phyloP scores from a whole-genome alignment of 2,329 filamentous ascomycete species.

The Cadophora luteo-olivacea region DNA sequence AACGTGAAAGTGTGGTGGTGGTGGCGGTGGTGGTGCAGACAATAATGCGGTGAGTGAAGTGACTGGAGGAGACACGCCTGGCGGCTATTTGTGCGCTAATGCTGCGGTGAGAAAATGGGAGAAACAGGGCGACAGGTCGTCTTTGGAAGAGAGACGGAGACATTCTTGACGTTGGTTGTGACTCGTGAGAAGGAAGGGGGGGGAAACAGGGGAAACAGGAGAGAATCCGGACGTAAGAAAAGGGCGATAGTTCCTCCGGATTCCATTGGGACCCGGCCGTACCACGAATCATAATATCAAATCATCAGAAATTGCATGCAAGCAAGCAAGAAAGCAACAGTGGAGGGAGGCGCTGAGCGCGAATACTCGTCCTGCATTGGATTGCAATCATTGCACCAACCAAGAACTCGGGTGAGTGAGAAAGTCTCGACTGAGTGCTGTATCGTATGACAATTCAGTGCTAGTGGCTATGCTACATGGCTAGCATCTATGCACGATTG shows the following conservation, averaged over 20 bases:
- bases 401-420: neutral
- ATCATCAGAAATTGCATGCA: conserved; percentile 5
- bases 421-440: neutral
- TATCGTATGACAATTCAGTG: conserved; percentile 11
- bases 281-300: neutral
- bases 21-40: neutral
- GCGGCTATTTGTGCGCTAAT: conserved; percentile 23
- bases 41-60: neutral
- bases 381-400: neutral
- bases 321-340: neutral
- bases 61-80: conserved; percentile 12
- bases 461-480: conserved; percentile 11
- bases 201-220: neutral
- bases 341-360: neutral
- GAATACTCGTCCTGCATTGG: conserved; percentile 1
- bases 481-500: conserved; percentile 13
- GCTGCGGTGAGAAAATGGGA: conserved; percentile 19
- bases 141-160: neutral
- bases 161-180: neutral
- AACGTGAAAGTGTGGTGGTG: neutral
- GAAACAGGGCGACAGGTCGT: too few relatives aligned
- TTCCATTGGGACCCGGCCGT: neutral
- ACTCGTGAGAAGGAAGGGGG: too few relatives aligned
- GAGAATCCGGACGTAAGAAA: conserved; percentile 4
- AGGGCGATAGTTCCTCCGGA: conserved; percentile 18